phyloP scores from a whole-genome alignment of 2,329 filamentous ascomycete species.

The Alternaria conjuncta region DNA sequence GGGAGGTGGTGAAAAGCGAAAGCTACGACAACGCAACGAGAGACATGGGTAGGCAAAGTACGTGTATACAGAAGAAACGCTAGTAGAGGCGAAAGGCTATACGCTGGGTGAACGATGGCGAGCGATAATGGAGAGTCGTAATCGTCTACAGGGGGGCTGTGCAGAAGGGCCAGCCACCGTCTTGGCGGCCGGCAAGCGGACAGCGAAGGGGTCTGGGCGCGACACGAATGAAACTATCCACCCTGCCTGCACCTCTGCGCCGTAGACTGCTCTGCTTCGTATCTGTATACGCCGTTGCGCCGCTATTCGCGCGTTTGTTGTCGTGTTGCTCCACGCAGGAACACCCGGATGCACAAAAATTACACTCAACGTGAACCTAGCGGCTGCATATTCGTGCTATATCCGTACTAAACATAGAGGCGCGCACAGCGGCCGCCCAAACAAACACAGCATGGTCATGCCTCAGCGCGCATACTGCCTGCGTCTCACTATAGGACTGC shows the following conservation, averaged over 20 bases:
- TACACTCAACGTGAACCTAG: not conserved
- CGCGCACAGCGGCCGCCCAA: not conserved
- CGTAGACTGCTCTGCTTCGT: not conserved
- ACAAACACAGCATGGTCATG: conserved; percentile 4
- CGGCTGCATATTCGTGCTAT: not conserved
- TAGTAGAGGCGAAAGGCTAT: conserved; percentile 13
- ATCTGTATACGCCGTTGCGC: not conserved
- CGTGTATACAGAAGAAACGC: conserved; percentile 10
- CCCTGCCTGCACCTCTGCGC: not conserved
- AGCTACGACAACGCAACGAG: conserved; percentile 31
- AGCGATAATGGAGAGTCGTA: conserved; percentile 27
- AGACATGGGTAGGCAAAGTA: conserved; percentile 36
- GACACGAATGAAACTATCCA: conserved; percentile 26
- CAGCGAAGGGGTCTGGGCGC: conserved; percentile 23
- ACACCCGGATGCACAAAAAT: not conserved
- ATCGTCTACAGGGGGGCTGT: conserved; percentile 13
- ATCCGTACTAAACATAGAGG: conserved; percentile 6
- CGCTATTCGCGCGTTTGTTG: not conserved
- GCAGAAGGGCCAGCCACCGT: conserved; percentile 7
- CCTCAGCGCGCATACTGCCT: conserved; percentile 10
- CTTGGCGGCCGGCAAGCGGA: conserved; percentile 23
- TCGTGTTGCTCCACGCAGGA: not conserved
- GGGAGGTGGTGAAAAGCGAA: not conserved
- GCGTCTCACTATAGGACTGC: conserved; percentile 13
- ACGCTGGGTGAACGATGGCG: conserved; percentile 18